A percentile compares a stretch with the other conserved stretches of the same genome.
Conservation (phyloP, 176 grass and related monocot species). For the Musa itinerans region DNA sequence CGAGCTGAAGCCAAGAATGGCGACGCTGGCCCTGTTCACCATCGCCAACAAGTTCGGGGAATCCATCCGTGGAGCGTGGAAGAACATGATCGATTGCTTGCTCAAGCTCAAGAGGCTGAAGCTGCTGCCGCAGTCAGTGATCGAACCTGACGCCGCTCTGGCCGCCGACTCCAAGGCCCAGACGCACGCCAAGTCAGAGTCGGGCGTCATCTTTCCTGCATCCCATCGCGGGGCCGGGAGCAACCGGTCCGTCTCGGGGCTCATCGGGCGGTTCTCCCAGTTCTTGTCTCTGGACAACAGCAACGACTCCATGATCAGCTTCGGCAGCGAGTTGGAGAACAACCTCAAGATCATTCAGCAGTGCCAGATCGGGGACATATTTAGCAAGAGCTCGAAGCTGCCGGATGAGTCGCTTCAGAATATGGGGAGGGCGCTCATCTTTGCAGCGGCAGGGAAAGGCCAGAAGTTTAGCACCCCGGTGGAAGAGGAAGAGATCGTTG, state of each 20-base stretch:
- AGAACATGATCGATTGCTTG: slow-evolving; percentile 77
- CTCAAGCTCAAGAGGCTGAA: slow-evolving; percentile 91
- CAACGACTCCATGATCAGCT: slow-evolving; percentile 46
- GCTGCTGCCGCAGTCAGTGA: slow-evolving; percentile 46
- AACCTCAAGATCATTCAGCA: slow-evolving; percentile 86
- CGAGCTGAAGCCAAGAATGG: slow-evolving; percentile 77
- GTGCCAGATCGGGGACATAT: slow-evolving; percentile 74
- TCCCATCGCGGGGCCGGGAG: slow-evolving; percentile 41
- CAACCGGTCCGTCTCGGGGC: slow-evolving; percentile 55
- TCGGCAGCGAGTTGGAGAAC: slow-evolving; percentile 81
- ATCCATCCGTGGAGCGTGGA: slow-evolving; percentile 62
- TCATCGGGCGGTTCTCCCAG: slow-evolving; percentile 90
- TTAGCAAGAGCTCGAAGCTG: slow-evolving; percentile 62
- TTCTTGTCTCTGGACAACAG: slow-evolving; percentile 56
- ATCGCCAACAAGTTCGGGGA: slow-evolving; percentile 84
- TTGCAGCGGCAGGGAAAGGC: slow-evolving; percentile 63
- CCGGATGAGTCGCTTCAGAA: slow-evolving; percentile 77
- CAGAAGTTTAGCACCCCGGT: slow-evolving; percentile 89
- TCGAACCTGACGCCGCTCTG: slow-evolving; percentile 29
- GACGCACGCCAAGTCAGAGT: slow-evolving; percentile 31
- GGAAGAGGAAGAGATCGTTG: slow-evolving; percentile 79
- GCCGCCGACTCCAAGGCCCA: slow-evolving; percentile 7
- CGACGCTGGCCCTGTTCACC: slow-evolving; percentile 82
- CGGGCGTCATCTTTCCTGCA: slow-evolving; percentile 59
- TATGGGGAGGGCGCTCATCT: slow-evolving; percentile 60